Evolutionary conservation across 1,284 basidiomycete species (phyloP).

Genomic region (Sutorius eximius): DNA sequence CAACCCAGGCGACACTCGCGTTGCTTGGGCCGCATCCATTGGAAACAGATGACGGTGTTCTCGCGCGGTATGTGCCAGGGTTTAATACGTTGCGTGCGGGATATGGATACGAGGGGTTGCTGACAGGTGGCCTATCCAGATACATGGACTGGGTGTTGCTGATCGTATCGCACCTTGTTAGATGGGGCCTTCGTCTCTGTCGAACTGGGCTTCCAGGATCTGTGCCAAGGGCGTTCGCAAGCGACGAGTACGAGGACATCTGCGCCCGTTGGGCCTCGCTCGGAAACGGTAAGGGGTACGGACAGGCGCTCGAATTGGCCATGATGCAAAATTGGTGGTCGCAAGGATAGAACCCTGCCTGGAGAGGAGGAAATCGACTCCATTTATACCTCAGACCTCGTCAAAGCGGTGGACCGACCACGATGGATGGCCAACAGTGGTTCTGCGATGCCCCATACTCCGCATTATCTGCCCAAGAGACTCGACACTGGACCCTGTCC

Average conservation of each 20-base stretch:
- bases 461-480: neutral
- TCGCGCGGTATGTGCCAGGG: conserved; percentile 15
- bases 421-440: conserved; percentile 3
- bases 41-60: conserved; percentile 4
- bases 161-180: conserved; percentile 4
- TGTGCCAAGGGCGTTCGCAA: conserved; percentile 22
- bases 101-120: conserved; percentile 30
- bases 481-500: conserved; percentile 5
- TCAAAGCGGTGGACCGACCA: conserved; percentile 20
- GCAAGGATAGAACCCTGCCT: neutral
- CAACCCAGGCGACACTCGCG: neutral
- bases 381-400: conserved; percentile 22
- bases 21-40: conserved; percentile 5
- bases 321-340: conserved; percentile 6
- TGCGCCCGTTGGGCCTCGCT: conserved; percentile 15
- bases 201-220: conserved; percentile 10
- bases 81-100: conserved; percentile 31
- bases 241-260: conserved; percentile 27
- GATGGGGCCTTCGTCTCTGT: neutral
- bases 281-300: conserved; percentile 28
- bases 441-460: conserved; percentile 1
- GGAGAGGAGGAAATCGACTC: conserved; percentile 1
- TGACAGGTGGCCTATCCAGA: conserved; percentile 13
- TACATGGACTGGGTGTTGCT: conserved; percentile 20
- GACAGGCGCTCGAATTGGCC: conserved; percentile 5